Percentiles rank a stretch among this genome's conserved stretches.
These are phyloP conservation scores for Tulasnella sp. DNA, from an alignment of 768 basidiomycete genomes.

Conservation along the genomic window DNA sequence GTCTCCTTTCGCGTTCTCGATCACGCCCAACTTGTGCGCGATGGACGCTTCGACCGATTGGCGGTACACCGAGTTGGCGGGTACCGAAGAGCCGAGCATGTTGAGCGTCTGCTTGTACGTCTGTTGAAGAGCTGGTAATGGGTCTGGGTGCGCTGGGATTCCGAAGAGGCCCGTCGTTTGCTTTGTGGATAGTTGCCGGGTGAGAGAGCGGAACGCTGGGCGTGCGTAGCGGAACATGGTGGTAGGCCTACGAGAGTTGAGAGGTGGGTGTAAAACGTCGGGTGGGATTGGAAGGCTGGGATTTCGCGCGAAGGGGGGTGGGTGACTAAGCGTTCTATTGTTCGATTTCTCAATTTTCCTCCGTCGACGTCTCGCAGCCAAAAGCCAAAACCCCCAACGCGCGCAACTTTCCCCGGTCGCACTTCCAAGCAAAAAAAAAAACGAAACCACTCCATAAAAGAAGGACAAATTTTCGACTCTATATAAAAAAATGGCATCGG, in stretches of 20 bases:
- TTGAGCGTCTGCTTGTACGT: conserved; percentile 74
- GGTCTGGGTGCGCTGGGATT: conserved; percentile 73
- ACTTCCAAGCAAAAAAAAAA: not conserved
- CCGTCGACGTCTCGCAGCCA: not conserved
- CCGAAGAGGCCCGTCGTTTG: conserved; percentile 81
- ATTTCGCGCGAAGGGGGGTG: not conserved
- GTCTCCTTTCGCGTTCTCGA: conserved; percentile 59
- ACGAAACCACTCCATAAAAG: not conserved
- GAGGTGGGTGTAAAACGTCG: not conserved
- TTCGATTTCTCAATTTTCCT: conserved; percentile 7
- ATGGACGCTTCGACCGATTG: conserved; percentile 82
- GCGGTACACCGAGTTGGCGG: conserved; percentile 78
- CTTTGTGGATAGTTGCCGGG: conserved; percentile 44
- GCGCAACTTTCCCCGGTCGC: not conserved
- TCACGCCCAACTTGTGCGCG: conserved; percentile 65
- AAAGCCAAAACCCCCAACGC: no score
- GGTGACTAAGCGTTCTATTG: not conserved
- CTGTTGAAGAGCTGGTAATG: conserved; percentile 65
- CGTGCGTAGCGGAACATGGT: conserved; percentile 51
- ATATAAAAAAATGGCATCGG: conserved; percentile 3
- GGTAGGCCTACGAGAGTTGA: not conserved
- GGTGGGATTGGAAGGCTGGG: conserved; percentile 3
- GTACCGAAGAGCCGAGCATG: conserved; percentile 58
- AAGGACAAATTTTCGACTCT: not conserved
- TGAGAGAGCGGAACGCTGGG: conserved; percentile 7